phyloP scores from a whole-genome alignment of 371 early-diverging fungal genomes.

The Mortierella sp. region DNA sequence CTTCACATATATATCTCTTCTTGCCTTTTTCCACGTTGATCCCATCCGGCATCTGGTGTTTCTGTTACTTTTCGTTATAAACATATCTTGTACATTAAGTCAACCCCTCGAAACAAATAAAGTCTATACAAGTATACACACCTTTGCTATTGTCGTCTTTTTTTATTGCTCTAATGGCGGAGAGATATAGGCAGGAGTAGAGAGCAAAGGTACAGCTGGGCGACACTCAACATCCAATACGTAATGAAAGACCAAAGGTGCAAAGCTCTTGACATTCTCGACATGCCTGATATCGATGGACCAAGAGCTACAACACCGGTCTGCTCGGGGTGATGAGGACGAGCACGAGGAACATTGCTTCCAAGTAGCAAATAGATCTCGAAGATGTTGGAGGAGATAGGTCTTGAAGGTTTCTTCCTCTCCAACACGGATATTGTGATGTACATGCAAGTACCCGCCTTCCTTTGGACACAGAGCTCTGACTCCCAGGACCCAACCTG shows the following conservation, averaged over 20 bases:
- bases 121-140: neutral
- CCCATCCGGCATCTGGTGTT: no score
- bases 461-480: slow-evolving; percentile 48
- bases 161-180: no score
- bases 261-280: slow-evolving; percentile 58
- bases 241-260: slow-evolving; percentile 55
- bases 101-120: neutral
- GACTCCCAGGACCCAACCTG: slow-evolving; percentile 56
- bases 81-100: neutral
- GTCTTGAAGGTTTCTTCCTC: slow-evolving; percentile 33
- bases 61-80: neutral
- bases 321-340: neutral
- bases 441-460: slow-evolving; percentile 57
- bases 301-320: slow-evolving; percentile 13
- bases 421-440: slow-evolving; percentile 48
- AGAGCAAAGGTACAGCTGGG: slow-evolving; percentile 8
- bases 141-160: neutral
- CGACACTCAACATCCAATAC: slow-evolving; percentile 55
- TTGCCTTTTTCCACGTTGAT: neutral
- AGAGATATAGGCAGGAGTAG: no score
- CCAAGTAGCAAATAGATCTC: slow-evolving; percentile 28
- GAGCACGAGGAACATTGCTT: slow-evolving; percentile 6
- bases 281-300: slow-evolving; percentile 39
- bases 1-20: neutral
- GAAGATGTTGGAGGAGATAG: slow-evolving; percentile 20